These are phyloP conservation scores for Conidiobolus incongruus DNA, from an alignment of 371 early-diverging fungal genomes.

Conservation along the genomic window DNA sequence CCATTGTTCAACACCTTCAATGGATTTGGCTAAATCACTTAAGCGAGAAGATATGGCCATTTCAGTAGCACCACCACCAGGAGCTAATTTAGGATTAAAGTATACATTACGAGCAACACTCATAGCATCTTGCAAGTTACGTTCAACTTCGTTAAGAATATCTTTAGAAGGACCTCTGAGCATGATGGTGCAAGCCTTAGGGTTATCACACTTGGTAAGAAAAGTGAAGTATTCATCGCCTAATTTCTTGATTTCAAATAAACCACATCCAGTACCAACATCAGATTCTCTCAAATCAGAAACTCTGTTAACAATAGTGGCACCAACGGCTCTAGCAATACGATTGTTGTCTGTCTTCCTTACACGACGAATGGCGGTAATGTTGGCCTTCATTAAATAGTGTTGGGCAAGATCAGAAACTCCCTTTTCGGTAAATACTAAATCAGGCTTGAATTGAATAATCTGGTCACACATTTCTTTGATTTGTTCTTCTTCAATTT, in stretches of 20 bases:
- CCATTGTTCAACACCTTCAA: conserved; percentile 88
- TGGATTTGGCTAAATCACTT: conserved; percentile 67
- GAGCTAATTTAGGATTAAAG: conserved; percentile 78
- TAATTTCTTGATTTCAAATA: conserved; percentile 93
- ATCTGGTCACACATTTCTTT: conserved; percentile 92
- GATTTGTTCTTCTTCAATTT: conserved; percentile 99
- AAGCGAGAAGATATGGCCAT: conserved; percentile 90
- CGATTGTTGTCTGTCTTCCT: conserved; percentile 98
- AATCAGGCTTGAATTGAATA: conserved; percentile 88
- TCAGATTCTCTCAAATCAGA: conserved; percentile 92
- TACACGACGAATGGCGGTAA: conserved; percentile 97
- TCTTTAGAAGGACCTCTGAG: conserved; percentile 98
- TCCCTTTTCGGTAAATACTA: conserved; percentile 99
- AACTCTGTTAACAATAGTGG: conserved; percentile 91
- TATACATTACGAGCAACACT: conserved; percentile 96
- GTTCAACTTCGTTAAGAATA: conserved; percentile 96
- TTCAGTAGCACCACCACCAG: conserved; percentile 99
- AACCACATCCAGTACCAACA: conserved; percentile 88
- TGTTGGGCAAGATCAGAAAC: conserved; percentile 96
- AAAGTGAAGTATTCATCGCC: conserved; percentile 98
- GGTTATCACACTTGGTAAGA: conserved; percentile 84
- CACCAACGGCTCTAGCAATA: conserved; percentile 94
- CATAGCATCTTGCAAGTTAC: conserved; percentile 99
- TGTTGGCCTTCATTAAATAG: conserved; percentile 90
- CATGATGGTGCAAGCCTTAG: conserved; percentile 97